Evolutionary conservation across 164 flowering plant species (phyloP).

Genomic region (Umbellularia californica): DNA sequence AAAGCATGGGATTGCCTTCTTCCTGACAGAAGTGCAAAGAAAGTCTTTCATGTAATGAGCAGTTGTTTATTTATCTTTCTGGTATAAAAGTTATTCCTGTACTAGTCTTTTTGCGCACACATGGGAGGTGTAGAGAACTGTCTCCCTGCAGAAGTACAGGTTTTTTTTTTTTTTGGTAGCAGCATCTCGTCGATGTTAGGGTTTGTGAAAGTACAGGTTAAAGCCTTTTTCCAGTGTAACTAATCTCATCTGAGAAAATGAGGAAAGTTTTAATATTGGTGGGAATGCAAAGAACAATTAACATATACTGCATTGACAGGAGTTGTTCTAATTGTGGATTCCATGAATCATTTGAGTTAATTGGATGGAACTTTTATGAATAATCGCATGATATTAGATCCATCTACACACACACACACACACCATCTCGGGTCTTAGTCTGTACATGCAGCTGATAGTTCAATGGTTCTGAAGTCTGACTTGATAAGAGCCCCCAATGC

Average conservation of each 20-base stretch:
- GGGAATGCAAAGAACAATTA: no score
- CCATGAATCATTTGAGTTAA: not conserved
- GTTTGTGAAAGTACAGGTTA: not conserved
- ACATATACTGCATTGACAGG: not conserved
- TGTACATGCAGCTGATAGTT: no score
- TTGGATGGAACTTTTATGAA: not conserved
- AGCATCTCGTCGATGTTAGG: no score
- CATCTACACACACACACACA: no score
- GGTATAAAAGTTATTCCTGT: not conserved
- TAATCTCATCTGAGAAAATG: not conserved
- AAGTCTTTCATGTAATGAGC: no score
- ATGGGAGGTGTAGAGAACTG: not conserved
- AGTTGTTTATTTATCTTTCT: not conserved
- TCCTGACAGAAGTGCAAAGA: no score
- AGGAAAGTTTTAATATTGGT: not conserved
- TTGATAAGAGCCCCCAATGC: no score
- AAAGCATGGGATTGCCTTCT: no score
- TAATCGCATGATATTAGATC: not conserved
- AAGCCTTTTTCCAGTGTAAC: not conserved
- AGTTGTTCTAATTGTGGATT: not conserved
- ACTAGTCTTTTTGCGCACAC: not conserved
- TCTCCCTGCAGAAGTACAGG: not conserved
- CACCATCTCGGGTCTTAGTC: no score
- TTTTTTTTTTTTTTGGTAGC: no score
- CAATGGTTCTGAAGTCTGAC: no score